These are phyloP conservation scores for Agrocybe praecox DNA, from an alignment of 768 basidiomycete genomes.

Conservation along the genomic window DNA sequence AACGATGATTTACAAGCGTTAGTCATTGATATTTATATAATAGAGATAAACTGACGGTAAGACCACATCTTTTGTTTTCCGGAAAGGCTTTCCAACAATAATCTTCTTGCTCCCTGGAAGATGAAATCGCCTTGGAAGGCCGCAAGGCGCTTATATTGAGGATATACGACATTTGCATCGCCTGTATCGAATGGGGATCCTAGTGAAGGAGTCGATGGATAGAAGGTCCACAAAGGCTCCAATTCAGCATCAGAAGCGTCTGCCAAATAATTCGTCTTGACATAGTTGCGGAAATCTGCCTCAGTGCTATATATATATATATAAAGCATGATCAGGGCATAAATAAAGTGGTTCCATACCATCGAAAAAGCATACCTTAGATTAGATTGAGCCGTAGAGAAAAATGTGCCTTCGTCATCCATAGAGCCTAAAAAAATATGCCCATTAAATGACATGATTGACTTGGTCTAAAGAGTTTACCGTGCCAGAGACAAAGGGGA, in stretches of 20 bases:
- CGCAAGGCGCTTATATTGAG: constrained; percentile 52
- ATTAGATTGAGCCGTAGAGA: constrained; percentile 30
- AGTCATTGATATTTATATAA: too few relatives aligned
- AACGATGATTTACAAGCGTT: too few relatives aligned
- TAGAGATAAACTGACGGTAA: too few relatives aligned
- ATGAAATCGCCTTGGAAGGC: constrained; percentile 48
- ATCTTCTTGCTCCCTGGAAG: constrained; percentile 49
- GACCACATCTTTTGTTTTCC: too few relatives aligned
- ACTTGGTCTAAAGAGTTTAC: not conserved
- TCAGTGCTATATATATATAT: constrained; percentile 17
- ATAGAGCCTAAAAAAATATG: constrained; percentile 49
- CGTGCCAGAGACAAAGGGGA: constrained; percentile 45
- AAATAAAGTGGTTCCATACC: too few relatives aligned
- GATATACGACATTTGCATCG: constrained; percentile 23
- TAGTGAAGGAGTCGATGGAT: constrained; percentile 14
- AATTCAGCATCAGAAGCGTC: constrained; percentile 6
- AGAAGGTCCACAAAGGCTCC: constrained; percentile 18
- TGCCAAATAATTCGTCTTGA: constrained; percentile 5
- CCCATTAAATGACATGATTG: too few relatives aligned
- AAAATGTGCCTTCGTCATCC: constrained; percentile 61
- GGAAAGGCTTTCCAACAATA: constrained; percentile 37
- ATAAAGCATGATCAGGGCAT: too few relatives aligned
- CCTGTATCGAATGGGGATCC: constrained; percentile 24
- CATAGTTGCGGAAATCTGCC: constrained; percentile 28
- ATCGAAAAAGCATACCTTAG: not conserved